Conservation (phyloP, 495 filamentous ascomycete species). For the Annulohypoxylon nitens region DNA sequence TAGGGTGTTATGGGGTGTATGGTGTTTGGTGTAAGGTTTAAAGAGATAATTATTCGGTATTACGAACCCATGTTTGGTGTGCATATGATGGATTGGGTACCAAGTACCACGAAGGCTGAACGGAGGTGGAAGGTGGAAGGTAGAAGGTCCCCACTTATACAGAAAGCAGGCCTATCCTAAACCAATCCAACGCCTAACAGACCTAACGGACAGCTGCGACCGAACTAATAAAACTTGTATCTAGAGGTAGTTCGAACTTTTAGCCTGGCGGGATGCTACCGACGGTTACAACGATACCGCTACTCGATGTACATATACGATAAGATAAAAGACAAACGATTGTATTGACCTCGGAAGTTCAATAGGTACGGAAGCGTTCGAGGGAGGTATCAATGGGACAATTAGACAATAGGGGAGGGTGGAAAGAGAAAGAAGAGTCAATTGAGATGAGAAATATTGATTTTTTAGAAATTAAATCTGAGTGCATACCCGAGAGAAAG, state of each 20-base stretch:
- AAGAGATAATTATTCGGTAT: conserved; percentile 35
- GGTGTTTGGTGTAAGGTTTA: conserved; percentile 6
- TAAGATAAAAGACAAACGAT: neutral
- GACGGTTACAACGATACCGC: conserved; percentile 19
- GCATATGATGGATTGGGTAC: neutral
- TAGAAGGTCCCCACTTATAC: conserved; percentile 5
- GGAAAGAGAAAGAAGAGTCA: conserved; percentile 9
- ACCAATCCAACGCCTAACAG: neutral
- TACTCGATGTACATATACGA: conserved; percentile 12
- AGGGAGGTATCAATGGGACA: neutral
- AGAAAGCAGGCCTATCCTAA: neutral
- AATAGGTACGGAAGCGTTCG: neutral
- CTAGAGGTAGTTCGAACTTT: conserved; percentile 17
- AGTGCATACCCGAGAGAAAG: conserved; percentile 3
- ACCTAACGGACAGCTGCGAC: conserved; percentile 9
- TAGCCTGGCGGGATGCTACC: conserved; percentile 14
- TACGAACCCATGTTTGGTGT: conserved; percentile 34
- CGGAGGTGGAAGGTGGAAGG: too few relatives aligned
- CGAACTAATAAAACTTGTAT: conserved; percentile 1
- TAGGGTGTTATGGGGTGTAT: too few relatives aligned
- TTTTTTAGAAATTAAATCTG: conserved; percentile 17
- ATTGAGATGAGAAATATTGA: conserved; percentile 30
- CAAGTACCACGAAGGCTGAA: neutral
- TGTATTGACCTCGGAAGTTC: neutral
- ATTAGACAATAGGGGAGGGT: neutral